A percentile compares a stretch with the other conserved stretches of the same genome.
These are phyloP conservation scores for Vairimorpha necatrix DNA, from an alignment of 371 early-diverging fungal species.

Conservation along the genomic window DNA sequence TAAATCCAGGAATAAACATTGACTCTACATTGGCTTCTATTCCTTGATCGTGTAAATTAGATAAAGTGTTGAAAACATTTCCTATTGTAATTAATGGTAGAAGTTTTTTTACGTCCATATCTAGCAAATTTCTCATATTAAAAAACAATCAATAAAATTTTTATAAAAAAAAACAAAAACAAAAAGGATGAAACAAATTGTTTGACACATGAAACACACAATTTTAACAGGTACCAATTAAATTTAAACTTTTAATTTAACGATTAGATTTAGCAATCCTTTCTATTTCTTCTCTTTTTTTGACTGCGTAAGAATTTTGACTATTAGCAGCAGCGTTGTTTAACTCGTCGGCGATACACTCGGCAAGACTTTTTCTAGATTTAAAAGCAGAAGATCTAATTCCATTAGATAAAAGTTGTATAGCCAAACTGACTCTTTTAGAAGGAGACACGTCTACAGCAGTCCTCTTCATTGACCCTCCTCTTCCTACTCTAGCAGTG, in stretches of 20 bases:
- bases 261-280: conserved; percentile 86
- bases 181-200: no score
- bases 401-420: conserved; percentile 88
- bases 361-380: conserved; percentile 94
- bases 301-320: conserved; percentile 66
- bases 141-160: conserved; percentile 14
- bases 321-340: conserved; percentile 80
- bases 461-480: conserved; percentile 98
- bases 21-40: conserved; percentile 25
- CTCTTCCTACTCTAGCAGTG: conserved; percentile 96
- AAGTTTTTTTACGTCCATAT: conserved; percentile 9
- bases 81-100: conserved; percentile 22
- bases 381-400: conserved; percentile 79
- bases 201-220: no score
- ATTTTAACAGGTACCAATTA: no score
- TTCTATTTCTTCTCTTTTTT: conserved; percentile 99
- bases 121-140: not conserved
- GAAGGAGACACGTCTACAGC: conserved; percentile 99
- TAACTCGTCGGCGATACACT: conserved; percentile 98
- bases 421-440: conserved; percentile 94
- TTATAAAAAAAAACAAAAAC: conserved; percentile 8
- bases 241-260: conserved; percentile 66
- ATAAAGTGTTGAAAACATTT: conserved; percentile 7
- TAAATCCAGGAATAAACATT: conserved; percentile 38
- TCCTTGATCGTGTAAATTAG: conserved; percentile 25